A percentile compares a stretch with the other conserved stretches of the same genome.
Conservation (phyloP, 495 filamentous ascomycete genomes). For the Penicillium soppii region DNA sequence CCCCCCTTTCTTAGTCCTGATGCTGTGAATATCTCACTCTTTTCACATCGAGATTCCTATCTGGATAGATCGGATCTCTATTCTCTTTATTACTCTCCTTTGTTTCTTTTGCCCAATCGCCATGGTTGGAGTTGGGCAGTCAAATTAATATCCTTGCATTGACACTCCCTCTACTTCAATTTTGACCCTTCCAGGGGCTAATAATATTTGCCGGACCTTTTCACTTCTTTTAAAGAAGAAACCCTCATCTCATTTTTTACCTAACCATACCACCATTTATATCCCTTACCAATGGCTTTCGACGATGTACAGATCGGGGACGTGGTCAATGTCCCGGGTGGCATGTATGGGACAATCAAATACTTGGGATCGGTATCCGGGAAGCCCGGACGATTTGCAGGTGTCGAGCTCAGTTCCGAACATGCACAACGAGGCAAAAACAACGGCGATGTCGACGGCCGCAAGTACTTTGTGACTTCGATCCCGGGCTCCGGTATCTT, state of each 20-base stretch:
- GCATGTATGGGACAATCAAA: slow-evolving; percentile 86
- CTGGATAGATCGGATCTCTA: not conserved
- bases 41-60: not conserved
- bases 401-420: slow-evolving; percentile 86
- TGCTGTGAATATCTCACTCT: slow-evolving; percentile 1
- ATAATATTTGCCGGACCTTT: slow-evolving; percentile 1
- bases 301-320: slow-evolving; percentile 79
- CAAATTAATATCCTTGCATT: slow-evolving; percentile 9
- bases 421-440: slow-evolving; percentile 88
- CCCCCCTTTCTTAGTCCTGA: slow-evolving; percentile 17
- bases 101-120: slow-evolving; percentile 3
- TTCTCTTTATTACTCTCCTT: slow-evolving; percentile 1
- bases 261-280: not conserved
- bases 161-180: slow-evolving; percentile 4
- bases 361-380: slow-evolving; percentile 86
- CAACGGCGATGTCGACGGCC: slow-evolving; percentile 90
- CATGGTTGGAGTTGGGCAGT: slow-evolving; percentile 19
- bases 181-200: slow-evolving; percentile 6
- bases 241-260: not conserved
- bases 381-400: slow-evolving; percentile 88
- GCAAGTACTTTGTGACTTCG: slow-evolving; percentile 76
- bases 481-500: slow-evolving; percentile 87
- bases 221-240: slow-evolving; percentile 9
- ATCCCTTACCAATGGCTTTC: slow-evolving; percentile 28
- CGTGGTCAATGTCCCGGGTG: slow-evolving; percentile 88